Evolutionary conservation across 73 alveolate genomes (phyloP).

Genomic region (Paramecium sexaurelia): DNA sequence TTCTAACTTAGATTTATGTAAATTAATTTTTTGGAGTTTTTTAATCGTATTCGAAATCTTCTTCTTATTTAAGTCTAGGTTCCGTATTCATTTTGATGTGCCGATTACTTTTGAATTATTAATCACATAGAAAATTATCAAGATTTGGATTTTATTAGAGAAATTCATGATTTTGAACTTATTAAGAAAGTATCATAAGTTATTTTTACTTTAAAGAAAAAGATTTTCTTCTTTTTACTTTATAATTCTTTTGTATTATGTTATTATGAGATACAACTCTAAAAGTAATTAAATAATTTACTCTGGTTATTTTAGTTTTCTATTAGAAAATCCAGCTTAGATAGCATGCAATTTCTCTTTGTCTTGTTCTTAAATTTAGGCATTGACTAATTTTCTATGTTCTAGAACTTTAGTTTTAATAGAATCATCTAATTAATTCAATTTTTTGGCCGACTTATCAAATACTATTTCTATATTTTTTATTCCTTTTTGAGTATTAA

Average conservation of each 20-base stretch:
- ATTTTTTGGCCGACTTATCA: background rate
- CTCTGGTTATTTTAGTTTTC: conserved; percentile 48
- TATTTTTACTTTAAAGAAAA: background rate
- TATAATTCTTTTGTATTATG: background rate
- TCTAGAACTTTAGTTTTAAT: background rate
- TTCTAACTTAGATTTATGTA: conserved; percentile 3
- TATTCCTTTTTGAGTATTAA: background rate
- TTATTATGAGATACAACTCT: conserved; percentile 23
- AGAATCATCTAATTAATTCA: background rate
- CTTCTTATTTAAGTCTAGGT: background rate
- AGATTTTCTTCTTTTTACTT: conserved; percentile 5
- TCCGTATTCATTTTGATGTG: background rate
- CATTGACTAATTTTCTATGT: background rate
- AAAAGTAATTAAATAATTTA: background rate
- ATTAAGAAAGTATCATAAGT: background rate
- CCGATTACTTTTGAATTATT: background rate
- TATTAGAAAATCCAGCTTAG: conserved; percentile 44
- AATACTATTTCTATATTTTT: background rate
- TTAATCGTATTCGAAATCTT: background rate
- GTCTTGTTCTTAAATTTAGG: background rate
- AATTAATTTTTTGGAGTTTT: background rate
- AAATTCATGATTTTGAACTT: conserved; percentile 9
- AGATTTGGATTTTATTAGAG: background rate
- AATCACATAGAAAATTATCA: background rate
- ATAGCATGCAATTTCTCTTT: conserved; percentile 1